These are phyloP conservation scores for Mariannaea elegans DNA, from an alignment of 2,329 filamentous ascomycete species.

Conservation along the genomic window DNA sequence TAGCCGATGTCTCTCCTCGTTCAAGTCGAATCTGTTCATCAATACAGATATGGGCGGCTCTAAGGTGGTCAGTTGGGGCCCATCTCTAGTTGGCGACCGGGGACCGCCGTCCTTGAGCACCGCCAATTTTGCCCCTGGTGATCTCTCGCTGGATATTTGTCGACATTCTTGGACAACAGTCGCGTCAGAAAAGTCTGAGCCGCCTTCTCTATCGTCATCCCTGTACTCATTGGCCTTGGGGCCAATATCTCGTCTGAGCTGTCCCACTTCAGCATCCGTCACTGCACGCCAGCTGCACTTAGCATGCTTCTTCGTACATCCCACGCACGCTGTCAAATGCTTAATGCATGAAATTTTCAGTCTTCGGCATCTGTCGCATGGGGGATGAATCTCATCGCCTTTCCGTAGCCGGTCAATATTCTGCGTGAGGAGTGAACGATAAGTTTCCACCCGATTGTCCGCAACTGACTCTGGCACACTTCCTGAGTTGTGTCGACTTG, in stretches of 20 bases:
- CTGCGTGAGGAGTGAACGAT: slow-evolving; percentile 70
- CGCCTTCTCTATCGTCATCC: slow-evolving; percentile 28
- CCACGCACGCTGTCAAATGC: slow-evolving; percentile 85
- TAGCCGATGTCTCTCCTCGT: slow-evolving; percentile 34
- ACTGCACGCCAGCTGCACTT: slow-evolving; percentile 88
- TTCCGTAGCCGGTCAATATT: slow-evolving; percentile 79
- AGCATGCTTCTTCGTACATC: slow-evolving; percentile 89
- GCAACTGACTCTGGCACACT: slow-evolving; percentile 29
- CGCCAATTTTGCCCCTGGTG: slow-evolving; percentile 24
- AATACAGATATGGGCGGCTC: slow-evolving; percentile 31
- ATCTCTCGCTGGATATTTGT: slow-evolving; percentile 30
- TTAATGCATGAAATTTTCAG: slow-evolving; percentile 85
- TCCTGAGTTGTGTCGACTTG: slow-evolving; percentile 36
- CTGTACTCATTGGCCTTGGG: slow-evolving; percentile 25
- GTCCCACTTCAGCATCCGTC: slow-evolving; percentile 71
- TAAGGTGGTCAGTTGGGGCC: slow-evolving; percentile 29
- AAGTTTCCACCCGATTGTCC: slow-evolving; percentile 42
- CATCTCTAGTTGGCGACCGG: slow-evolving; percentile 33
- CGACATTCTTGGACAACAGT: slow-evolving; percentile 22
- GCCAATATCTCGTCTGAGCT: slow-evolving; percentile 42
- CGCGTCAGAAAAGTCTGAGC: slow-evolving; percentile 23
- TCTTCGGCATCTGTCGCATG: slow-evolving; percentile 84
- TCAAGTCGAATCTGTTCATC: slow-evolving; percentile 34
- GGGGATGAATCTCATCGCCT: slow-evolving; percentile 79
- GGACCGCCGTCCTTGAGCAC: slow-evolving; percentile 28